These are phyloP conservation scores for Solanum hybrid DNA, from an alignment of 305 asterid genomes.

Conservation along the genomic window DNA sequence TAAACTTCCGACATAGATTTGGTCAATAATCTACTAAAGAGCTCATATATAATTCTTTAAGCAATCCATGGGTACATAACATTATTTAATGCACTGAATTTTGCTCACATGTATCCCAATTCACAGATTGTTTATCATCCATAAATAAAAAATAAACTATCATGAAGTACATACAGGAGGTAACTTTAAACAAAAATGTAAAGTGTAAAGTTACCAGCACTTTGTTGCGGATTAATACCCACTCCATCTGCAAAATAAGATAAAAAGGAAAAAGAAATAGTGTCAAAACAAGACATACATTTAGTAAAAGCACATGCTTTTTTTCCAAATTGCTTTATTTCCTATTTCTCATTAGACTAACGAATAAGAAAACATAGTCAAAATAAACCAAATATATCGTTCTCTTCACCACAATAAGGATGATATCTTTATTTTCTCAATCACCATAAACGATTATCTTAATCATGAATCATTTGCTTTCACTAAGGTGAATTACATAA, in stretches of 20 bases:
- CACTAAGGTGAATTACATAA: background rate
- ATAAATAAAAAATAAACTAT: background rate
- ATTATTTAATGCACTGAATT: background rate
- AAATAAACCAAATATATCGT: background rate
- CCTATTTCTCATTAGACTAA: background rate
- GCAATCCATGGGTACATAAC: background rate
- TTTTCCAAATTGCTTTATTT: background rate
- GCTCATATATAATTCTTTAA: background rate
- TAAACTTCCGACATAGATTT: background rate
- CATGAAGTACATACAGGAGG: background rate
- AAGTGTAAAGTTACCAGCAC: constrained; percentile 57
- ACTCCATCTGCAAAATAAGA: constrained; percentile 70
- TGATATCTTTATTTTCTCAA: background rate
- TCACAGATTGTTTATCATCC: background rate
- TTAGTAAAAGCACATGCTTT: background rate
- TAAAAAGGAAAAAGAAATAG: background rate
- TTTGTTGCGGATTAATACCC: constrained; percentile 90
- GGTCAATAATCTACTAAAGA: background rate
- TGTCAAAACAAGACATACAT: constrained; percentile 1
- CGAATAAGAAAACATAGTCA: background rate
- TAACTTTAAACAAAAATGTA: background rate
- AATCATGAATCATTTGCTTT: background rate
- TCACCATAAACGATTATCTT: background rate
- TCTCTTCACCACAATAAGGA: background rate
- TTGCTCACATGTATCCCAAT: background rate